phyloP scores from a whole-genome alignment of 2,329 filamentous ascomycete genomes.

The Arthrobotrys megalospora region DNA sequence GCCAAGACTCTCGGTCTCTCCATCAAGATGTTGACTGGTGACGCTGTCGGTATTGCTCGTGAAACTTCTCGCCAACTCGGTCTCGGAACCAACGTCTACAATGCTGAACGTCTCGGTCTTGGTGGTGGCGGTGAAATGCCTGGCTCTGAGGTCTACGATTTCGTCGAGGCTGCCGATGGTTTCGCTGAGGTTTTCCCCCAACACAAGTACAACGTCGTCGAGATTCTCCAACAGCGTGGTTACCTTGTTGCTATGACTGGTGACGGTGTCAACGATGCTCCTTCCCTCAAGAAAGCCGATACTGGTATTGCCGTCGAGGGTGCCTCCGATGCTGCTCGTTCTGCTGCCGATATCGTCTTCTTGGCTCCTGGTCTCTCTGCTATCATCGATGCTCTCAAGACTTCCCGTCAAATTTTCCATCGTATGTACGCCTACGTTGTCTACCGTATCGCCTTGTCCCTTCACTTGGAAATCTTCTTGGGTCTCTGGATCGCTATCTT shows the following conservation, averaged over 20 bases:
- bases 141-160: conserved; percentile 93
- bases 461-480: conserved; percentile 92
- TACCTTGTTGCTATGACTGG: conserved; percentile 97
- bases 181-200: conserved; percentile 95
- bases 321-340: conserved; percentile 89
- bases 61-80: conserved; percentile 92
- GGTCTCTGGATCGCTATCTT: conserved; percentile 92
- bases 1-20: conserved; percentile 88
- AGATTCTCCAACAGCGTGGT: conserved; percentile 92
- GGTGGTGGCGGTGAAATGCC: conserved; percentile 93
- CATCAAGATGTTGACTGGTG: conserved; percentile 97
- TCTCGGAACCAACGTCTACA: conserved; percentile 93
- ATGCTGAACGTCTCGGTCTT: conserved; percentile 90
- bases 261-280: conserved; percentile 94
- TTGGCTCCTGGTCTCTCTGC: conserved; percentile 90
- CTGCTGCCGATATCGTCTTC: conserved; percentile 94
- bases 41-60: conserved; percentile 91
- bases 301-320: conserved; percentile 96
- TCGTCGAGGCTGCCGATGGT: conserved; percentile 94
- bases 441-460: conserved; percentile 92
- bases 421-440: conserved; percentile 97
- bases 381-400: conserved; percentile 93
- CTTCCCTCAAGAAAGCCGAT: conserved; percentile 94
- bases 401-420: conserved; percentile 94
- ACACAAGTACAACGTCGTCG: conserved; percentile 95